Conservation (phyloP, 345 rosid genomes). For the Populus deltoides region DNA sequence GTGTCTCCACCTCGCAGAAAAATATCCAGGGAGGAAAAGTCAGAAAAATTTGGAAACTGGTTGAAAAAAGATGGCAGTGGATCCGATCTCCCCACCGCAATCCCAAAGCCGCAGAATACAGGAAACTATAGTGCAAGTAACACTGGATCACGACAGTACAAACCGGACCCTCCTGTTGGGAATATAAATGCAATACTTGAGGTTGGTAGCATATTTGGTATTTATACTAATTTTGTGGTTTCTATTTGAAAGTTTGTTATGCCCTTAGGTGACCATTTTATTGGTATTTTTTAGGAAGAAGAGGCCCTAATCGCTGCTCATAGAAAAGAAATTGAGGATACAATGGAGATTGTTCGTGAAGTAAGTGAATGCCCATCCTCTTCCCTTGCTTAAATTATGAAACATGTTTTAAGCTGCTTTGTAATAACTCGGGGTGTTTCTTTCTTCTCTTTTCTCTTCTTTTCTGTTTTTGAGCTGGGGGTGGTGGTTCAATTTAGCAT, state of each 20-base stretch:
- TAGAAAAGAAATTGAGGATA: slow-evolving; percentile 98
- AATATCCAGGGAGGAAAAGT: slow-evolving; percentile 69
- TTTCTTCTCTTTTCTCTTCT: neutral
- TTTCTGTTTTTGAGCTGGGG: neutral
- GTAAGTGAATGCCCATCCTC: slow-evolving; percentile 38
- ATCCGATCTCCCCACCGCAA: slow-evolving; percentile 44
- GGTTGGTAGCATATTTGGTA: slow-evolving; percentile 39
- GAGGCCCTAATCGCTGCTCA: slow-evolving; percentile 88
- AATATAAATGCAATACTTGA: slow-evolving; percentile 77
- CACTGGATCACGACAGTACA: slow-evolving; percentile 41
- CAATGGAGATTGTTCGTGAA: slow-evolving; percentile 97
- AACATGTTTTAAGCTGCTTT: neutral
- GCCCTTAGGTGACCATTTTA: neutral
- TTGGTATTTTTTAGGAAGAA: slow-evolving; percentile 61
- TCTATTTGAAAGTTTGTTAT: neutral
- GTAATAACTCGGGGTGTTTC: neutral
- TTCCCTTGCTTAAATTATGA: too few species aligned
- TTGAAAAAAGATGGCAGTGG: slow-evolving; percentile 49
- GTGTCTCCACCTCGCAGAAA: slow-evolving; percentile 82
- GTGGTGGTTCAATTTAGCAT: neutral
- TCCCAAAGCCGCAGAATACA: slow-evolving; percentile 40
- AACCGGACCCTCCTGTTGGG: slow-evolving; percentile 61
- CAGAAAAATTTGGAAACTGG: slow-evolving; percentile 54
- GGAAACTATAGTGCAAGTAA: slow-evolving; percentile 42
- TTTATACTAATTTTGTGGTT: neutral